Evolutionary conservation across 2,329 filamentous ascomycete genomes (phyloP).

Genomic region (Pseudogymnoascus sp.): DNA sequence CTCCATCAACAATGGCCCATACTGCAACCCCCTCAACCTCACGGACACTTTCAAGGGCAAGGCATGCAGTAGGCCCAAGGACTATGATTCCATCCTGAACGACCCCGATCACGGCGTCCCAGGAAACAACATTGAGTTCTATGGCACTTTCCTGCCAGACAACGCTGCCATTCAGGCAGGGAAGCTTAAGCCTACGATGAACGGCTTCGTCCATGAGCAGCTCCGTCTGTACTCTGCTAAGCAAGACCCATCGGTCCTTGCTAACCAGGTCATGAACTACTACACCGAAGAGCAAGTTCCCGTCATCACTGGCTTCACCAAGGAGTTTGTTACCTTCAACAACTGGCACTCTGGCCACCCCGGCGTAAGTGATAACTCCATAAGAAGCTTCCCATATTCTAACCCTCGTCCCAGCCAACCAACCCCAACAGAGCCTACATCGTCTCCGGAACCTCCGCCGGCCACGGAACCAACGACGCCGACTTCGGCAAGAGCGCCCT

Average conservation of each 20-base stretch:
- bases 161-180: constrained; percentile 31
- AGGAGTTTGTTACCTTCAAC: constrained; percentile 39
- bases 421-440: constrained; percentile 35
- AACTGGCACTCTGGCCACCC: constrained; percentile 38
- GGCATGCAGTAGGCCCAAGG: constrained; percentile 30
- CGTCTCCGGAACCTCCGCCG: constrained; percentile 26
- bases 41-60: constrained; percentile 25
- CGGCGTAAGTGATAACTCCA: constrained; percentile 30
- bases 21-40: constrained; percentile 36
- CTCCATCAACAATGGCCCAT: constrained; percentile 36
- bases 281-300: constrained; percentile 38
- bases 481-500: constrained; percentile 23
- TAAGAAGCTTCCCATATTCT: background rate
- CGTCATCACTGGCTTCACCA: constrained; percentile 33
- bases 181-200: constrained; percentile 26
- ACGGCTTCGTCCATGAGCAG: constrained; percentile 38
- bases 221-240: constrained; percentile 29
- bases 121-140: constrained; percentile 40
- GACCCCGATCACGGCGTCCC: constrained; percentile 37
- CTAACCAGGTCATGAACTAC: constrained; percentile 37
- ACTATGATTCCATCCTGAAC: constrained; percentile 35
- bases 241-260: constrained; percentile 29
- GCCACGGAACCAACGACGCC: constrained; percentile 28
- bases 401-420: constrained; percentile 30
- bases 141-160: constrained; percentile 33